These are phyloP conservation scores for Vanrija sp. DNA, from an alignment of 1,284 basidiomycete species.

Conservation along the genomic window DNA sequence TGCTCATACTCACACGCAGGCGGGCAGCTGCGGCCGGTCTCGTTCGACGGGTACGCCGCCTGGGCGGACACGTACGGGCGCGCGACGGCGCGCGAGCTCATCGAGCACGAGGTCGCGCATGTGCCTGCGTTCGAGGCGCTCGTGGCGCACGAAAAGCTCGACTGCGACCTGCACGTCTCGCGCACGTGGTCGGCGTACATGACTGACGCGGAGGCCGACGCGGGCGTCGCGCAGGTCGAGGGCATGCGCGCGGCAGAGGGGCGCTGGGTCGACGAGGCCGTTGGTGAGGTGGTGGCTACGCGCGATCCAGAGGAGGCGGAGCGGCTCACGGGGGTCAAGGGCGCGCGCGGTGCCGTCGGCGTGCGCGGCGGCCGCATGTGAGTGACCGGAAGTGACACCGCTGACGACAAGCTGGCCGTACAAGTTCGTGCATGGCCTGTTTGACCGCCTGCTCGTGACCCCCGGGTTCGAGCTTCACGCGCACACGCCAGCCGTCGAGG, in stretches of 20 bases:
- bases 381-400: background rate
- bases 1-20: conserved; percentile 4
- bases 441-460: conserved; percentile 8
- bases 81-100: conserved; percentile 15
- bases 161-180: background rate
- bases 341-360: conserved; percentile 15
- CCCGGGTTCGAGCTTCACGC: conserved; percentile 21
- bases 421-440: conserved; percentile 25
- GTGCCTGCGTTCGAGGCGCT: conserved; percentile 15
- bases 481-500: conserved; percentile 17
- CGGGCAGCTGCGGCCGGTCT: conserved; percentile 25
- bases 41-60: conserved; percentile 19
- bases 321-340: conserved; percentile 22
- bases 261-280: too few relatives aligned
- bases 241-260: too few relatives aligned
- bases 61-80: conserved; percentile 17
- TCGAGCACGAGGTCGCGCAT: conserved; percentile 22
- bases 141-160: background rate
- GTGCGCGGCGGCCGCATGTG: too few relatives aligned
- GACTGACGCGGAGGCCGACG: background rate
- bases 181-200: background rate
- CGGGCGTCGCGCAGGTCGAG: background rate
- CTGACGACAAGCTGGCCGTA: conserved; percentile 17
- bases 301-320: conserved; percentile 18
- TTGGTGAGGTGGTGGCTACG: too few relatives aligned